phyloP scores from a whole-genome alignment of 2,329 filamentous ascomycete species.

The Claviceps africana region DNA sequence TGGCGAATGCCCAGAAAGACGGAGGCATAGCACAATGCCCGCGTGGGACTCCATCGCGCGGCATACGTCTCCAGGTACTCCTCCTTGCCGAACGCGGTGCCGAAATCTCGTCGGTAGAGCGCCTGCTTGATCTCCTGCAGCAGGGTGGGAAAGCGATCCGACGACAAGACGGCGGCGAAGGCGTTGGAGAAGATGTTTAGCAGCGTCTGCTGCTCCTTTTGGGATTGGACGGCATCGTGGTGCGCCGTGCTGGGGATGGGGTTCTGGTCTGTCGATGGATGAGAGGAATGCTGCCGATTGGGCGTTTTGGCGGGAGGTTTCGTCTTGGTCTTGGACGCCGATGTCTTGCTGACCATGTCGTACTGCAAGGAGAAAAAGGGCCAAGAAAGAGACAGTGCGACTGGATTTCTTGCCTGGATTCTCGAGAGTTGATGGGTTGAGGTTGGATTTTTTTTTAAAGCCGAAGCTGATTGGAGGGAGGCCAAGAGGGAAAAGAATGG shows the following conservation, averaged over 20 bases:
- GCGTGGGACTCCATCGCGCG: slow-evolving; percentile 76
- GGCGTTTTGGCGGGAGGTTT: neutral
- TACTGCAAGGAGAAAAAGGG: no score
- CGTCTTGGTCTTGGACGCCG: neutral
- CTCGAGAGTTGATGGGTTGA: neutral
- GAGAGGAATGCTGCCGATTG: neutral
- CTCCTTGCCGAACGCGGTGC: slow-evolving; percentile 57
- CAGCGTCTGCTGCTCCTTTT: slow-evolving; percentile 47
- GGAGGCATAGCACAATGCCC: slow-evolving; percentile 66
- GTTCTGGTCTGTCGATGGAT: neutral
- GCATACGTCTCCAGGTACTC: slow-evolving; percentile 72
- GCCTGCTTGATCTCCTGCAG: slow-evolving; percentile 78
- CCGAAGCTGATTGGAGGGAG: neutral
- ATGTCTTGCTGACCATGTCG: slow-evolving; percentile 4
- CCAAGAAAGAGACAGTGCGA: neutral
- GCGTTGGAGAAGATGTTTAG: slow-evolving; percentile 59
- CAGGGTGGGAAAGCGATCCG: slow-evolving; percentile 33
- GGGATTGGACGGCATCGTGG: slow-evolving; percentile 1
- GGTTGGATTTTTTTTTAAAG: neutral
- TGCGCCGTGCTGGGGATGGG: neutral
- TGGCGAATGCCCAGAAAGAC: slow-evolving; percentile 29
- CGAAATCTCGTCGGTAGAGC: slow-evolving; percentile 76
- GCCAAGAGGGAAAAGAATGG: neutral
- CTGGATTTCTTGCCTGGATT: neutral
- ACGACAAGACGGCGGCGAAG: slow-evolving; percentile 38